These are phyloP conservation scores for Paxillus involutus DNA, from an alignment of 768 basidiomycete genomes.

Conservation along the genomic window DNA sequence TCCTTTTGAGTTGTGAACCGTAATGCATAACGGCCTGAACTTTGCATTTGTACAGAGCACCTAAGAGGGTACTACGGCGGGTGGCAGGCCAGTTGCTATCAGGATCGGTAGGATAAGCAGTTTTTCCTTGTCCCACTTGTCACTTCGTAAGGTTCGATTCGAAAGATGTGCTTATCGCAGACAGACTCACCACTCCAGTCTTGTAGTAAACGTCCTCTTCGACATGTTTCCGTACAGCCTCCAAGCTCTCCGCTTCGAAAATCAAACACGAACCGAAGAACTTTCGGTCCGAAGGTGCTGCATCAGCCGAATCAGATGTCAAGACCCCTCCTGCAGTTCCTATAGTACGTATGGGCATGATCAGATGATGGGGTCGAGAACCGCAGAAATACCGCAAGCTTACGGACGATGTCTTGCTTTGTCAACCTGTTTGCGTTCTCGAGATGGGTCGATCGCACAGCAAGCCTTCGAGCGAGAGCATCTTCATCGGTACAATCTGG, in stretches of 20 bases:
- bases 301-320: conserved; percentile 52
- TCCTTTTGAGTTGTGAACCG: too few relatives aligned
- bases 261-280: conserved; percentile 60
- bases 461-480: conserved; percentile 49
- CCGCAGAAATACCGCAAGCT: conserved; percentile 20
- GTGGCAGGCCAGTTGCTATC: conserved; percentile 26
- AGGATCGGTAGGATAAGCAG: conserved; percentile 49
- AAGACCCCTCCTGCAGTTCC: conserved; percentile 58
- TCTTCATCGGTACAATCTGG: conserved; percentile 63
- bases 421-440: conserved; percentile 37
- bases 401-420: conserved; percentile 49
- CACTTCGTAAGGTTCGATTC: not conserved
- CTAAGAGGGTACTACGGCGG: conserved; percentile 3
- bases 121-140: conserved; percentile 60
- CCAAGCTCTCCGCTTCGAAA: conserved; percentile 52
- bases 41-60: not conserved
- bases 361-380: conserved; percentile 9
- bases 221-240: conserved; percentile 33
- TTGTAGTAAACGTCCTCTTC: conserved; percentile 25
- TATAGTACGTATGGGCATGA: conserved; percentile 21
- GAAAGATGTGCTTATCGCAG: not conserved
- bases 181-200: conserved; percentile 20
- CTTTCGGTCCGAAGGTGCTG: conserved; percentile 49
- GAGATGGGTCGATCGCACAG: conserved; percentile 53
- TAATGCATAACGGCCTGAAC: not conserved